Evolutionary conservation across 2,329 filamentous ascomycete genomes (phyloP).

Genomic region (Pseudogymnoascus sp.): DNA sequence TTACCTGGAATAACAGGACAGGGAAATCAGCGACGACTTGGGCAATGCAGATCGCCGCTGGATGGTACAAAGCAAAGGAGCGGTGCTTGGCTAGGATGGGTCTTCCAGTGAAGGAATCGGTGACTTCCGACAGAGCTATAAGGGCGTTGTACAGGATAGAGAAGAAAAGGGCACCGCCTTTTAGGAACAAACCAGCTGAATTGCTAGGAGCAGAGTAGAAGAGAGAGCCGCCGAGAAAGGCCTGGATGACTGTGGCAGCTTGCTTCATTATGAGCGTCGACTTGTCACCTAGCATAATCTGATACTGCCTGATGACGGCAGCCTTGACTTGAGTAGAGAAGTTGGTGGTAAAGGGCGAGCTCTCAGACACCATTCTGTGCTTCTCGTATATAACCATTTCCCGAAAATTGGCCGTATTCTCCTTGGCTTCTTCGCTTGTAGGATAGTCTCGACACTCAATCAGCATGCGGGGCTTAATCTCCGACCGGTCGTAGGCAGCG

Average conservation of each 20-base stretch:
- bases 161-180: constrained; percentile 59
- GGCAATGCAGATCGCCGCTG: constrained; percentile 52
- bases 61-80: constrained; percentile 51
- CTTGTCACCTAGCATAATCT: constrained; percentile 60
- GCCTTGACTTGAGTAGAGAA: constrained; percentile 49
- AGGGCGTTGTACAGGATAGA: constrained; percentile 57
- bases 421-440: constrained; percentile 40
- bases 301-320: constrained; percentile 54
- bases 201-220: constrained; percentile 59
- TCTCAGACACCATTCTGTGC: constrained; percentile 19
- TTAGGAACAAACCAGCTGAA: constrained; percentile 56
- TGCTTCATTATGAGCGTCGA: constrained; percentile 59
- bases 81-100: constrained; percentile 55
- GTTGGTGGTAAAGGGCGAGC: constrained; percentile 36
- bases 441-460: constrained; percentile 53
- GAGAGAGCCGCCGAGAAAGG: constrained; percentile 58
- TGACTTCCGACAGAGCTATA: constrained; percentile 61
- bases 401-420: neutral
- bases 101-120: constrained; percentile 55
- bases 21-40: constrained; percentile 50
- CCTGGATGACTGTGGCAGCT: constrained; percentile 49
- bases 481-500: constrained; percentile 45
- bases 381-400: constrained; percentile 32
- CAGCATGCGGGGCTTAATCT: constrained; percentile 45
- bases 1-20: constrained; percentile 52